Conservation (phyloP, 257 asterid species). For the Cruciata laevipes region DNA sequence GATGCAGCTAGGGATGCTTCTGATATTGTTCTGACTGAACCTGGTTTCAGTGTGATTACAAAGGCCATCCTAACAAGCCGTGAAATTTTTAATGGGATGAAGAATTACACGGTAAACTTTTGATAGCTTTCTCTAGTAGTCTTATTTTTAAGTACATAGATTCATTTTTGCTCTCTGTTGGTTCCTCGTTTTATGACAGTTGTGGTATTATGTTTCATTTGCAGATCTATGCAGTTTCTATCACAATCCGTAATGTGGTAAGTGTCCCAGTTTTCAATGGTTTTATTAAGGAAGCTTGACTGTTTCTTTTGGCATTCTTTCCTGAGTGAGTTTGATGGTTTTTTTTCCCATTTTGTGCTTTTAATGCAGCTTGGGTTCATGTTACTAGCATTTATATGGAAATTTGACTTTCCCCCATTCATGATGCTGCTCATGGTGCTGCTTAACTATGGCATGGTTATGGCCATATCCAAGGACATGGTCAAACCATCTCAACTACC, state of each 20-base stretch:
- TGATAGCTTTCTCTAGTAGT: not conserved
- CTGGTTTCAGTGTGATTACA: conserved; percentile 71
- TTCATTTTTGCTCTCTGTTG: not conserved
- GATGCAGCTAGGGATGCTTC: conserved; percentile 88
- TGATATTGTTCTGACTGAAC: conserved; percentile 77
- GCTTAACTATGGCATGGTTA: conserved; percentile 37
- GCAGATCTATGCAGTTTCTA: conserved; percentile 47
- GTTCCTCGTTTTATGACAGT: not conserved
- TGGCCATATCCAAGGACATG: conserved; percentile 37
- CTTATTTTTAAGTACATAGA: not conserved
- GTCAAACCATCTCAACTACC: conserved; percentile 38
- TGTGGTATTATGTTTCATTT: not conserved
- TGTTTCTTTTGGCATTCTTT: not conserved
- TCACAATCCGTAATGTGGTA: conserved; percentile 43
- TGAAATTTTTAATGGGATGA: conserved; percentile 88
- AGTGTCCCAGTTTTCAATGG: not conserved
- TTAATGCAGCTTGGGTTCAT: not conserved
- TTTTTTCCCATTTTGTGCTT: not conserved
- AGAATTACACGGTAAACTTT: conserved; percentile 48
- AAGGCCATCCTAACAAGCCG: conserved; percentile 78
- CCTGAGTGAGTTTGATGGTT: not conserved
- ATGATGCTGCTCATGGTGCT: conserved; percentile 42
- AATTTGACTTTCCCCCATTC: conserved; percentile 41
- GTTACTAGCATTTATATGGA: conserved; percentile 1
- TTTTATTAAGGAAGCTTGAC: not conserved